Conservation (phyloP, 768 basidiomycete species). For the Sporobolomyces phaffii region DNA sequence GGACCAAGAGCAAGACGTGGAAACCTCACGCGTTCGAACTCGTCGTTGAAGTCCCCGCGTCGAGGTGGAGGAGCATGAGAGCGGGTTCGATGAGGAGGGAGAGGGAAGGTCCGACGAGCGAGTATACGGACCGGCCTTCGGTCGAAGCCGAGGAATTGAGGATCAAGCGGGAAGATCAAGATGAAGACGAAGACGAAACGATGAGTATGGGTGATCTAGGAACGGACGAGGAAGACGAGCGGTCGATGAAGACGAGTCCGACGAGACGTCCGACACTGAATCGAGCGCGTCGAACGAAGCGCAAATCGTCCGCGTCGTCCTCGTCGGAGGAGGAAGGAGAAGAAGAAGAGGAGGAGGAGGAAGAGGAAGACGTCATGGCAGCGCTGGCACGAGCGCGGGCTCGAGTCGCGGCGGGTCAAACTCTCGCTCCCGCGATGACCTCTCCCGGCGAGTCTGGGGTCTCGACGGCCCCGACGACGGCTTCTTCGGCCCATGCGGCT, state of each 20-base stretch:
- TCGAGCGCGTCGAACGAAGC: no score
- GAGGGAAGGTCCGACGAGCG: neutral
- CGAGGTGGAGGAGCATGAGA: neutral
- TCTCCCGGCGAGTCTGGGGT: neutral
- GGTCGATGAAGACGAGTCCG: neutral
- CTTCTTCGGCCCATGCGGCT: neutral
- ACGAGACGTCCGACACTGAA: no score
- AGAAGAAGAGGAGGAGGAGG: slow-evolving; percentile 11
- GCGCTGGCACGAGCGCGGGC: neutral
- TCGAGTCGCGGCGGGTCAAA: neutral
- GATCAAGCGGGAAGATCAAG: neutral
- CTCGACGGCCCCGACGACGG: slow-evolving; percentile 24
- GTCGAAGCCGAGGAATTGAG: neutral
- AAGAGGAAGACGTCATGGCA: slow-evolving; percentile 8
- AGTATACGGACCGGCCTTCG: neutral
- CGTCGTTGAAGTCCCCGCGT: neutral
- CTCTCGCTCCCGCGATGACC: neutral
- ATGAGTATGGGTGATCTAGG: no score
- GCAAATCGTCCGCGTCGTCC: no score
- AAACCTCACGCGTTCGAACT: slow-evolving; percentile 14
- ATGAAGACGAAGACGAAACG: neutral
- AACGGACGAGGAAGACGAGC: no score
- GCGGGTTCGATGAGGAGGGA: neutral
- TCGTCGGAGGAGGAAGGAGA: neutral
- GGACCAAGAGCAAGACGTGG: neutral